Base-by-base conservation (phyloP, 2,329 filamentous ascomycete species). In the Apiospora hydei region DNA sequence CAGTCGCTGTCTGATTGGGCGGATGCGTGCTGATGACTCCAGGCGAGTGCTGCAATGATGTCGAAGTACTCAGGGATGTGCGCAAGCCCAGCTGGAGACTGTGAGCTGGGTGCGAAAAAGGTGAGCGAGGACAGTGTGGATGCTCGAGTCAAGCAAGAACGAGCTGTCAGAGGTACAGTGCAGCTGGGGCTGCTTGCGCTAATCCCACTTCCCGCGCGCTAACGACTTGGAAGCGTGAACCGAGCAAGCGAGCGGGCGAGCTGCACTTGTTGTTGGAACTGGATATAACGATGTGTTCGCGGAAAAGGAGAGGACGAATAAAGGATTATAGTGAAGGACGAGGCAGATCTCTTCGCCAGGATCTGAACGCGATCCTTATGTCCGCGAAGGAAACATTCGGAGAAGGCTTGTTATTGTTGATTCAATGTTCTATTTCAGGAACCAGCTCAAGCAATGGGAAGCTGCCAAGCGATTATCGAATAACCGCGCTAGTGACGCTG, bases 181-280 rank as follows among this genome's bases (percentile, higher is more conserved):
- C 10, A 24, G 34, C 57, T 64, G 57, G 57, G 57, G 57, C 34
- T 41, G 57, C 34, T n/a, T 34, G 57, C 57, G 34, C 57, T 41
- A 64, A 41, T 41, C 57, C 57, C 57, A 64, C 57, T 41, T 64
- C 57, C 57, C 57, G 57, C 34, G 57, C 57, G 57, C 57, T 64
- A 64, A 41, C 57, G 57, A 38, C 34, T 64, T 41, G 41, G 30
- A 16, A 34, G 18, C 34, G 41, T 11, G 57, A 41, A 41, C 57
- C 57, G 34, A 41, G 57, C 18, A 64, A 64, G 57, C 57, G 57
- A 64, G 34, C 34, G 8, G 34, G 21, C 30, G 24, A 64, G 57
- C 57, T 41, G 34, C 34, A 13, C 18, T 38, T 14, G 30, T 64
- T n/a, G 18, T 24, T 41, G 34, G 34, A n/a, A 41, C 4, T 41